Evolutionary conservation across 208 protist genomes (phyloP).

Genomic region (Lotmaria passim): DNA sequence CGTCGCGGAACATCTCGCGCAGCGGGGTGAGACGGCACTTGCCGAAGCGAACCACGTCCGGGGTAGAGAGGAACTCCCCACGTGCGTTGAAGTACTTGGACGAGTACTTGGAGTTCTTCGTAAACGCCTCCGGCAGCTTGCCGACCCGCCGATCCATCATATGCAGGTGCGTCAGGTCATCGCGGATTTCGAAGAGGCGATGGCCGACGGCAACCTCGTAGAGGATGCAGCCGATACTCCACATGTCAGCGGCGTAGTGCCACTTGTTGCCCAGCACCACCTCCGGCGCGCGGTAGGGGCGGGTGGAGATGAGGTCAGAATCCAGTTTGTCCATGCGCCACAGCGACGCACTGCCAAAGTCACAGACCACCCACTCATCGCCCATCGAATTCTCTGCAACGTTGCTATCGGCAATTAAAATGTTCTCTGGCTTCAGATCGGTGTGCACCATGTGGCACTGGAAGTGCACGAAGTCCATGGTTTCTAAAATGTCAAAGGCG

Average conservation of each 20-base stretch:
- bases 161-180: conserved; percentile 84
- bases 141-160: conserved; percentile 80
- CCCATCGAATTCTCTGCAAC: conserved; percentile 56
- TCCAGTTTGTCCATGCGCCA: conserved; percentile 76
- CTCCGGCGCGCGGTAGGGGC: conserved; percentile 92
- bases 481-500: conserved; percentile 74
- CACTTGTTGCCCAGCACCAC: conserved; percentile 89
- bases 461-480: conserved; percentile 82
- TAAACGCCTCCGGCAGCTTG: conserved; percentile 61
- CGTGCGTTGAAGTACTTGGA: conserved; percentile 57
- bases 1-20: conserved; percentile 52
- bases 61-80: conserved; percentile 52
- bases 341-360: conserved; percentile 89
- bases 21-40: conserved; percentile 47
- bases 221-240: conserved; percentile 93
- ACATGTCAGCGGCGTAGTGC: conserved; percentile 94
- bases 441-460: conserved; percentile 94
- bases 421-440: conserved; percentile 97
- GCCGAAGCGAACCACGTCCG: conserved; percentile 44
- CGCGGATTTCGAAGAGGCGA: conserved; percentile 91
- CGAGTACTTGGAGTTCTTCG: conserved; percentile 44
- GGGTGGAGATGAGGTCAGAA: conserved; percentile 86
- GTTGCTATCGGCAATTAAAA: conserved; percentile 83
- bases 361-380: conserved; percentile 75
- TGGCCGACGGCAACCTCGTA: conserved; percentile 92